Conservation (phyloP, 352 stramenopile species). For the Phytophthora megakarya region DNA sequence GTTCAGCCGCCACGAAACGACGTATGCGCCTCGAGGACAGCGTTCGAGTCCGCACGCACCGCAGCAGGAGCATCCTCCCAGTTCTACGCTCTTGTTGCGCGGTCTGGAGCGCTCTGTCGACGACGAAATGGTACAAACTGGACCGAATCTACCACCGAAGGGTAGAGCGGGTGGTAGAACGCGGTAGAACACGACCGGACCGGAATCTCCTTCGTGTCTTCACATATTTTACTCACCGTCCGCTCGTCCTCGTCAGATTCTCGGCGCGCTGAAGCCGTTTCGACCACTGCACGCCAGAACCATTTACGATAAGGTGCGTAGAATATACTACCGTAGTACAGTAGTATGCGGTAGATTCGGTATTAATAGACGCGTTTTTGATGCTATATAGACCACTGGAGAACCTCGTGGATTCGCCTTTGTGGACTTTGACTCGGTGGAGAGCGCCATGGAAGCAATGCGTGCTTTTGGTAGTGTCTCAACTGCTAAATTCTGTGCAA, state of each 20-base stretch:
- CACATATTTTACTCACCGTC: slow-evolving; percentile 33
- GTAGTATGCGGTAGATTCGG: background rate
- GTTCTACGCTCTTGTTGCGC: slow-evolving; percentile 67
- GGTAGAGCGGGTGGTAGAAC: slow-evolving; percentile 11
- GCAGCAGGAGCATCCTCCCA: slow-evolving; percentile 43
- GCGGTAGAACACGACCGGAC: slow-evolving; percentile 7
- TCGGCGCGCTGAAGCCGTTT: slow-evolving; percentile 55
- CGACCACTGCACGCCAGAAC: slow-evolving; percentile 47
- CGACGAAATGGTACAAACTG: slow-evolving; percentile 68
- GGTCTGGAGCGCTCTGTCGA: slow-evolving; percentile 52
- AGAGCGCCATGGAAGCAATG: slow-evolving; percentile 58
- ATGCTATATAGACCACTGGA: slow-evolving; percentile 44
- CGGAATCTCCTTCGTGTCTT: background rate
- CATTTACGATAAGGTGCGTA: slow-evolving; percentile 74
- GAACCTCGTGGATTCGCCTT: slow-evolving; percentile 82
- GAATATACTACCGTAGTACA: background rate
- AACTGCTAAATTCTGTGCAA: background rate
- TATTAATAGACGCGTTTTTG: background rate
- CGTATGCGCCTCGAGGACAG: slow-evolving; percentile 14
- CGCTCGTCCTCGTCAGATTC: slow-evolving; percentile 50
- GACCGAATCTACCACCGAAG: background rate
- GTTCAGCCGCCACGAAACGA: slow-evolving; percentile 5
- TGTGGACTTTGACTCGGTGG: slow-evolving; percentile 68
- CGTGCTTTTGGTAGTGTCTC: slow-evolving; percentile 55
- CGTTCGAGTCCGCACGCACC: slow-evolving; percentile 1